Conservation (phyloP, 2,329 filamentous ascomycete species). For the Botrytis deweyae region DNA sequence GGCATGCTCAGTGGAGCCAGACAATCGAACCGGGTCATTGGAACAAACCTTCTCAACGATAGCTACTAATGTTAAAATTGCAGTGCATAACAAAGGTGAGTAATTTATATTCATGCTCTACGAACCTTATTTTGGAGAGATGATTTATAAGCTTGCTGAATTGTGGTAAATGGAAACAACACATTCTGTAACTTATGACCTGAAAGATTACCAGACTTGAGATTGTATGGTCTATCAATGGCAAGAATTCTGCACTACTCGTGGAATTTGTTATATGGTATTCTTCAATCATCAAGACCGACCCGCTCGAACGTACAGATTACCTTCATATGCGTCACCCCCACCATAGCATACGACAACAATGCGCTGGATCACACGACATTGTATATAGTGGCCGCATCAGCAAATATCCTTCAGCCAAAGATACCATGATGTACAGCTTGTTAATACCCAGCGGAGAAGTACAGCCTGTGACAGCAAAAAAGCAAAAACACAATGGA, state of each 20-base stretch:
- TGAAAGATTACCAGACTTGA: neutral
- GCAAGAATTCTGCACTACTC: neutral
- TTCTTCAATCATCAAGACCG: neutral
- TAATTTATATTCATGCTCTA: neutral
- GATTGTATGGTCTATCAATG: neutral
- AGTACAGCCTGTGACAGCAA: neutral
- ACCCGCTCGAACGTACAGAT: neutral
- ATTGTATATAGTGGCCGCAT: neutral
- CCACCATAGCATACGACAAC: neutral
- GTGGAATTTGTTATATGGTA: neutral
- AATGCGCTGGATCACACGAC: neutral
- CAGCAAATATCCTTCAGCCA: neutral
- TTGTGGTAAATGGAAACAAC: neutral
- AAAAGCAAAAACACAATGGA: neutral
- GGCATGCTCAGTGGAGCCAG: neutral
- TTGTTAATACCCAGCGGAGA: neutral
- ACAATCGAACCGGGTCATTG: neutral
- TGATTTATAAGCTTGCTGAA: slow-evolving; percentile 3
- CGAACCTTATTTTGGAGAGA: neutral
- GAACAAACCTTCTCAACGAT: slow-evolving; percentile 5
- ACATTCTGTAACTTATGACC: neutral
- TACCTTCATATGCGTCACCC: neutral
- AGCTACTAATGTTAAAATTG: neutral
- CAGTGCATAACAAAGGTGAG: too few relatives aligned
- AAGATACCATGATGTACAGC: neutral